These are phyloP conservation scores for Xylaria sp. DNA, from an alignment of 2,329 filamentous ascomycete species.

Conservation along the genomic window DNA sequence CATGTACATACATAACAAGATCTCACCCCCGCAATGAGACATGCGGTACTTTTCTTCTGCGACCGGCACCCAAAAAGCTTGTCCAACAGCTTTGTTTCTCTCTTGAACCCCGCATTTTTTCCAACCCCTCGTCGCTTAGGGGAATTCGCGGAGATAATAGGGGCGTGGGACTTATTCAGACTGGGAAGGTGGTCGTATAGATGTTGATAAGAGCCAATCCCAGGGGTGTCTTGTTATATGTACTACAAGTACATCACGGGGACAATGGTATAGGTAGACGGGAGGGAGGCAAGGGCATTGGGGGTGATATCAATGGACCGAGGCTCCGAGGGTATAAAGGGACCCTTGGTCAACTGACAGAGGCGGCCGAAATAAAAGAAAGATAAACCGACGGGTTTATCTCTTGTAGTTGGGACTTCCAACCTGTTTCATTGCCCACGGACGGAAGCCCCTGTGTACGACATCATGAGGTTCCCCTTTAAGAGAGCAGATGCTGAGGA, in stretches of 20 bases:
- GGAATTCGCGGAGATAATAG: background rate
- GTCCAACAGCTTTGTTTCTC: background rate
- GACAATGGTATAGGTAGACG: background rate
- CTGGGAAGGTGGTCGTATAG: constrained; percentile 15
- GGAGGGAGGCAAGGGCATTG: background rate
- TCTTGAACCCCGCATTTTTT: constrained; percentile 12
- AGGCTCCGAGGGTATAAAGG: background rate
- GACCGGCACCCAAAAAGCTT: background rate
- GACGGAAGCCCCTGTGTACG: background rate
- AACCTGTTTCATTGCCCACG: background rate
- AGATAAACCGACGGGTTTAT: background rate
- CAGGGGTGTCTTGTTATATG: background rate
- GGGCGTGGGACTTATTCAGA: constrained; percentile 9
- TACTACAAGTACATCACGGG: background rate
- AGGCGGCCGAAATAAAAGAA: background rate
- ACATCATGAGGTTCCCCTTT: constrained; percentile 14
- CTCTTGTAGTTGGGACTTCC: background rate
- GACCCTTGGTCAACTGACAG: background rate
- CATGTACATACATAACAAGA: background rate
- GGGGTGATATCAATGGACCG: background rate
- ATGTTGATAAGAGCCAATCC: constrained; percentile 1
- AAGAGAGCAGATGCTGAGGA: constrained; percentile 1
- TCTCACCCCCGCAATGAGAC: background rate
- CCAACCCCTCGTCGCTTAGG: constrained; percentile 2
- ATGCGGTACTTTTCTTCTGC: background rate